phyloP scores from a whole-genome alignment of 257 asterid species.

The Mitragyna speciosa region DNA sequence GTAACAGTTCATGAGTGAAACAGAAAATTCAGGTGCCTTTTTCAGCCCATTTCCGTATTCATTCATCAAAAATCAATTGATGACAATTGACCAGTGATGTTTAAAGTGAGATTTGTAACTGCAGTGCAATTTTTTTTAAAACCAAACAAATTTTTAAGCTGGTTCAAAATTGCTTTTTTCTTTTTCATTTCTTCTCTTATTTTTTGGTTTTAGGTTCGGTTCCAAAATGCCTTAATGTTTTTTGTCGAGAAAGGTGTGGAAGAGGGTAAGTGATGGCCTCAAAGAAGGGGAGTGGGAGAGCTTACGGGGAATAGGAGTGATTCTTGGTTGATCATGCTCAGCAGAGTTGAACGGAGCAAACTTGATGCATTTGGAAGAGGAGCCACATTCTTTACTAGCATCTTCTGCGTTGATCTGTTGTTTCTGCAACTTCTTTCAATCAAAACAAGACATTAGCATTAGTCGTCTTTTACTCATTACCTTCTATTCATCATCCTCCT shows the following conservation, averaged over 20 bases:
- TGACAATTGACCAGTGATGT: neutral
- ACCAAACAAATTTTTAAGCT: neutral
- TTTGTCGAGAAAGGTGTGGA: too few species aligned
- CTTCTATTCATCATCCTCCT: neutral
- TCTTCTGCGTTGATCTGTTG: slow-evolving; percentile 41
- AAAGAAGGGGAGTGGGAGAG: neutral
- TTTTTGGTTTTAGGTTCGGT: too few species aligned
- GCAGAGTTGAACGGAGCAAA: slow-evolving; percentile 39
- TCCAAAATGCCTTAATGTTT: too few species aligned
- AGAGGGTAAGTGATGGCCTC: too few species aligned
- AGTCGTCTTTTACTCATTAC: neutral
- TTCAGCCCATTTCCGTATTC: neutral
- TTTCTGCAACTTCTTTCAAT: slow-evolving; percentile 49
- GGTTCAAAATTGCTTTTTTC: neutral
- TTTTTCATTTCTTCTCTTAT: too few species aligned
- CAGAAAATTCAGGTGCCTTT: slow-evolving; percentile 34
- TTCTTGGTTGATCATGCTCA: slow-evolving; percentile 50
- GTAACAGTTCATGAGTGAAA: slow-evolving; percentile 40
- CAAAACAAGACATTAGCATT: slow-evolving; percentile 6
- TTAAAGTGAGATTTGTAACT: neutral
- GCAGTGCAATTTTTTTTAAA: neutral
- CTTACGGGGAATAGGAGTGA: slow-evolving; percentile 78
- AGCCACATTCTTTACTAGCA: slow-evolving; percentile 42
- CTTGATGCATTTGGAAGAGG: slow-evolving; percentile 55
- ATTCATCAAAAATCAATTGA: slow-evolving; percentile 6